These are phyloP conservation scores for Pestalotiopsis sp. DNA, from an alignment of 2,329 filamentous ascomycete genomes.

Conservation along the genomic window DNA sequence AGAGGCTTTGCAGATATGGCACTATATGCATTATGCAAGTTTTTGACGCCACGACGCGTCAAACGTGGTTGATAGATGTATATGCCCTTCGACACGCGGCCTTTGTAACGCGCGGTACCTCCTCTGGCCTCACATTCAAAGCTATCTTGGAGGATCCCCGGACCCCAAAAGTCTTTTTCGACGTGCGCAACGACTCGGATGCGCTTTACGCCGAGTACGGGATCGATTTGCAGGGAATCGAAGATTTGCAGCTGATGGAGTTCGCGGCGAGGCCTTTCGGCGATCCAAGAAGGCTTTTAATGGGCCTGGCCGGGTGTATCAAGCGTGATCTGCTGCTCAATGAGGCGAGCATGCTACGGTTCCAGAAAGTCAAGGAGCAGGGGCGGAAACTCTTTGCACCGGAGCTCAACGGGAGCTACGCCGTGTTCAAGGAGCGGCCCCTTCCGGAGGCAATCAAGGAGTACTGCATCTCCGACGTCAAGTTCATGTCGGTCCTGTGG, in stretches of 20 bases:
- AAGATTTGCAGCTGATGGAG: slow-evolving; percentile 60
- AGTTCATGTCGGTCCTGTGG: slow-evolving; percentile 37
- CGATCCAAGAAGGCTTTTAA: slow-evolving; percentile 20
- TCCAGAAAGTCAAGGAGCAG: slow-evolving; percentile 37
- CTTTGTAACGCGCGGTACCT: slow-evolving; percentile 31
- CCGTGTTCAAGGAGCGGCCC: slow-evolving; percentile 48
- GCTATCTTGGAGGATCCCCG: slow-evolving; percentile 42
- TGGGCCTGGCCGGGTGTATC: slow-evolving; percentile 38
- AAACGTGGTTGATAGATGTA: slow-evolving; percentile 45
- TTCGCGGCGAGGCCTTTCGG: slow-evolving; percentile 28
- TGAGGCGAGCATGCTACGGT: not conserved
- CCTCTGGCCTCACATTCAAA: slow-evolving; percentile 28
- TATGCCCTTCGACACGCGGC: slow-evolving; percentile 33
- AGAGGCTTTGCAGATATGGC: slow-evolving; percentile 41
- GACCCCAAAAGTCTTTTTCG: slow-evolving; percentile 56
- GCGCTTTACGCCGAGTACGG: slow-evolving; percentile 47
- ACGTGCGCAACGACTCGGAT: slow-evolving; percentile 59
- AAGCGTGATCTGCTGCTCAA: slow-evolving; percentile 17
- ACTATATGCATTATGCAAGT: slow-evolving; percentile 46
- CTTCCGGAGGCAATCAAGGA: slow-evolving; percentile 34
- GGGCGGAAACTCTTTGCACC: slow-evolving; percentile 40
- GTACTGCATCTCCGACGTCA: slow-evolving; percentile 50
- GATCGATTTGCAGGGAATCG: slow-evolving; percentile 42
- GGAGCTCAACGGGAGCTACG: slow-evolving; percentile 41
- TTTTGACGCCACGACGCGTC: slow-evolving; percentile 27